These are phyloP conservation scores for Pseudopithomyces maydicus DNA, from an alignment of 2,329 filamentous ascomycete genomes.

Conservation along the genomic window DNA sequence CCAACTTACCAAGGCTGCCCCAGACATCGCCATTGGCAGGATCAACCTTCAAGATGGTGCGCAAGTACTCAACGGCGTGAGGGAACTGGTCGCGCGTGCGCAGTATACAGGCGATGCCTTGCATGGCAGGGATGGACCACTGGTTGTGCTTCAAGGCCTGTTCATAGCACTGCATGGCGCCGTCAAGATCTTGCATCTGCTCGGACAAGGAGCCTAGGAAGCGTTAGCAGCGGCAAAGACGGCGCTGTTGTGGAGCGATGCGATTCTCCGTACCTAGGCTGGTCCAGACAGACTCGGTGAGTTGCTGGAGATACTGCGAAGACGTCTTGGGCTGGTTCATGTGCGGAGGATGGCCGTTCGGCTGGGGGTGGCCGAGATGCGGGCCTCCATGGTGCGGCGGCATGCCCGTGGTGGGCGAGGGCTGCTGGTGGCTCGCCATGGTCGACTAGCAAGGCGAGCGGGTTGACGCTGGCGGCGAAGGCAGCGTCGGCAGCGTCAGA, in stretches of 20 bases:
- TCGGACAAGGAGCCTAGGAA: slow-evolving; percentile 79
- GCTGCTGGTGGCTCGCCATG: slow-evolving; percentile 77
- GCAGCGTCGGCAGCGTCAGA: background rate
- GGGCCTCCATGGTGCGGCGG: slow-evolving; percentile 69
- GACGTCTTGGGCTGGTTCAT: slow-evolving; percentile 65
- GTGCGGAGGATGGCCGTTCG: slow-evolving; percentile 60
- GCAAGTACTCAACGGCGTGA: slow-evolving; percentile 90
- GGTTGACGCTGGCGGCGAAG: background rate
- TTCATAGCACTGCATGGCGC: slow-evolving; percentile 89
- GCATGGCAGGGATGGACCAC: slow-evolving; percentile 90
- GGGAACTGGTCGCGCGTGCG: slow-evolving; percentile 92
- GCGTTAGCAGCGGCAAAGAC: slow-evolving; percentile 25
- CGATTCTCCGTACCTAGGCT: slow-evolving; percentile 74
- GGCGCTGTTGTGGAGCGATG: slow-evolving; percentile 4
- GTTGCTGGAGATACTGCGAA: slow-evolving; percentile 73
- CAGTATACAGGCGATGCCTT: slow-evolving; percentile 88
- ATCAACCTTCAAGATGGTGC: slow-evolving; percentile 89
- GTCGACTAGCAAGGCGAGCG: background rate
- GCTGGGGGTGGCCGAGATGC: slow-evolving; percentile 65
- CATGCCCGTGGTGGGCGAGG: slow-evolving; percentile 78
- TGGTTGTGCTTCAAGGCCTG: slow-evolving; percentile 85
- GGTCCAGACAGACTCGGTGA: slow-evolving; percentile 91
- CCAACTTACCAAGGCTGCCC: slow-evolving; percentile 81
- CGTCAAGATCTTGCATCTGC: slow-evolving; percentile 83
- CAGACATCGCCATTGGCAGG: slow-evolving; percentile 90